Percentiles rank a stretch among this genome's conserved stretches.
Conservation (phyloP, 192 early-diverging fungal genomes). For the Rhizophagus clarus region DNA sequence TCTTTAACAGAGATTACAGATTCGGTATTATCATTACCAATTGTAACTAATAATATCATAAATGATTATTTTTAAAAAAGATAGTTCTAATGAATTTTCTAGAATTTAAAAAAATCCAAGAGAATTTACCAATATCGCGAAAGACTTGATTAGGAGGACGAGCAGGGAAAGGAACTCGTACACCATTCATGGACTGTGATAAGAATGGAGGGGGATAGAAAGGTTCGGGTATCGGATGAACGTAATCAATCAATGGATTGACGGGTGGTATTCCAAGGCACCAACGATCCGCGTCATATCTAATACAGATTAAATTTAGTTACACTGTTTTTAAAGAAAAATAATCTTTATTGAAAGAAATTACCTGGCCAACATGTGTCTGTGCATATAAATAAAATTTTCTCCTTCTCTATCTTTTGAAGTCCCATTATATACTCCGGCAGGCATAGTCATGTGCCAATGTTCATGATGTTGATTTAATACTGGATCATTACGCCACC, state of each 20-base stretch:
- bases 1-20: background rate
- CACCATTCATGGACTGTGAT: background rate
- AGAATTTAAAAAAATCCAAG: background rate
- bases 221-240: background rate
- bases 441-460: background rate
- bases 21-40: background rate
- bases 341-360: background rate
- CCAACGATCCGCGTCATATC: slow-evolving; percentile 16
- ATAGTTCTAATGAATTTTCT: background rate
- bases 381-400: slow-evolving; percentile 22
- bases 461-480: slow-evolving; percentile 11
- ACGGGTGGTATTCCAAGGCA: background rate
- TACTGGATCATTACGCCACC: slow-evolving; percentile 20
- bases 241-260: background rate
- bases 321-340: too few relatives aligned
- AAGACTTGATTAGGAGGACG: background rate
- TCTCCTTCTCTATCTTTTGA: slow-evolving; percentile 6
- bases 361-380: slow-evolving; percentile 9
- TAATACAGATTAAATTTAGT: background rate
- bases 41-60: background rate
- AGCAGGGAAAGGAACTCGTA: background rate
- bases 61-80: background rate
- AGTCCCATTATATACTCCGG: background rate
- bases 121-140: background rate
- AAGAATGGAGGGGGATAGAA: slow-evolving; percentile 5